Percentiles rank a stretch among this genome's conserved stretches.
Evolutionary conservation across 257 asterid genomes (phyloP).

Genomic region (Nicotiana otophora): DNA sequence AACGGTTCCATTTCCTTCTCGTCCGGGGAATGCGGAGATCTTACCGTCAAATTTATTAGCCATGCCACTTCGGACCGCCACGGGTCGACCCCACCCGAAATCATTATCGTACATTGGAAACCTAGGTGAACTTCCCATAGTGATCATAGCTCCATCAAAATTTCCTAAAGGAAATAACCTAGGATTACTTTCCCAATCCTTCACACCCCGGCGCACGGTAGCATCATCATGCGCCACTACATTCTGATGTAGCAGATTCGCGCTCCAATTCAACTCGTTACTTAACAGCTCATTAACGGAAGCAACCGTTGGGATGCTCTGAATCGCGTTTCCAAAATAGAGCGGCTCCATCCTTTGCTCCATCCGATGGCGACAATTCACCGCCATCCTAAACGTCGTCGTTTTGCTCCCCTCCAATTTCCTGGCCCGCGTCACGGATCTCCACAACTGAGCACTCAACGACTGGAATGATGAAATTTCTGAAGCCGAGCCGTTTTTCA

Average conservation of each 20-base stretch:
- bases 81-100: slow-evolving; percentile 90
- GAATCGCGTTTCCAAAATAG: slow-evolving; percentile 82
- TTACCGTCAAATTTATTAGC: slow-evolving; percentile 95
- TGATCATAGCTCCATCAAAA: slow-evolving; percentile 93
- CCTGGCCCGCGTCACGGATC: slow-evolving; percentile 84
- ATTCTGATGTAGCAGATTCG: slow-evolving; percentile 53
- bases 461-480: slow-evolving; percentile 87
- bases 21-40: slow-evolving; percentile 90
- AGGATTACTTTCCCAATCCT: slow-evolving; percentile 84
- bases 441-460: slow-evolving; percentile 74
- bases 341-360: slow-evolving; percentile 65
- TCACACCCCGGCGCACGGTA: slow-evolving; percentile 63
- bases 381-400: slow-evolving; percentile 95
- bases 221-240: slow-evolving; percentile 66
- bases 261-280: slow-evolving; percentile 59
- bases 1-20: slow-evolving; percentile 72
- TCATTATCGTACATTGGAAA: slow-evolving; percentile 96
- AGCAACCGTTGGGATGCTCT: slow-evolving; percentile 75
- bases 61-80: slow-evolving; percentile 81
- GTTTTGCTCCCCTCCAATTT: slow-evolving; percentile 33
- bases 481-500: slow-evolving; percentile 19
- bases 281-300: slow-evolving; percentile 46
- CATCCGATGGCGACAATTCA: slow-evolving; percentile 78
- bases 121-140: slow-evolving; percentile 97
- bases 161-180: slow-evolving; percentile 82